Percentiles rank a stretch among this genome's conserved stretches.
Evolutionary conservation across 768 basidiomycete genomes (phyloP).

Genomic region (Macrolepiota fuliginosa): DNA sequence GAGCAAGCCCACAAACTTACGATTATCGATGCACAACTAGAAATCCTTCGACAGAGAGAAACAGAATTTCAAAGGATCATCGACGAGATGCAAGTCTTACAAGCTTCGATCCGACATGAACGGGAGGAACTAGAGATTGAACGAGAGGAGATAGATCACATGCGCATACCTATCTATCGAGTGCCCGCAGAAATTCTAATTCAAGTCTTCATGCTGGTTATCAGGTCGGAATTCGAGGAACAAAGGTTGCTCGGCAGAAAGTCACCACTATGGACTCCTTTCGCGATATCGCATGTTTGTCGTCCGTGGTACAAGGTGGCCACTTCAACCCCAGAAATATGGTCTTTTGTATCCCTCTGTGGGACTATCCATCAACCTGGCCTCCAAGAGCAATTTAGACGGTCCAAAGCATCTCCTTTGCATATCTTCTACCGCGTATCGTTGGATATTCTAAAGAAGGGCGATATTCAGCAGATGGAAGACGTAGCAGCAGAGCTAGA

Average conservation of each 20-base stretch:
- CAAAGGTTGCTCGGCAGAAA: background rate
- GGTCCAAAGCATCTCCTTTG: background rate
- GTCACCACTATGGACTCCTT: background rate
- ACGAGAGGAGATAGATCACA: constrained; percentile 31
- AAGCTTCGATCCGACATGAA: constrained; percentile 32
- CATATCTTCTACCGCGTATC: background rate
- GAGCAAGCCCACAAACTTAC: constrained; percentile 26
- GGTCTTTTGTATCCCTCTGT: constrained; percentile 25
- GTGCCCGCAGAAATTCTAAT: constrained; percentile 48
- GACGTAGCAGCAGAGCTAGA: background rate
- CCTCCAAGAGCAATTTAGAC: background rate
- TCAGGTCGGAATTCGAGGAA: constrained; percentile 23
- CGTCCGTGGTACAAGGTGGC: constrained; percentile 1
- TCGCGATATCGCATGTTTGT: constrained; percentile 22
- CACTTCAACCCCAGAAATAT: background rate
- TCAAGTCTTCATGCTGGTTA: constrained; percentile 35
- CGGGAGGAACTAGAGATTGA: constrained; percentile 27
- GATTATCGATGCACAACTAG: constrained; percentile 35
- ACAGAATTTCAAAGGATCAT: constrained; percentile 38
- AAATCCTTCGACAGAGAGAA: constrained; percentile 33
- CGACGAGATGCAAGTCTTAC: constrained; percentile 36
- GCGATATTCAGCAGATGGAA: background rate
- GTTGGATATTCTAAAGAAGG: background rate
- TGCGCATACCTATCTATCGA: constrained; percentile 47
- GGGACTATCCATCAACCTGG: background rate